Conservation (phyloP, 2,329 filamentous ascomycete genomes). For the Cladosporium sp. region DNA sequence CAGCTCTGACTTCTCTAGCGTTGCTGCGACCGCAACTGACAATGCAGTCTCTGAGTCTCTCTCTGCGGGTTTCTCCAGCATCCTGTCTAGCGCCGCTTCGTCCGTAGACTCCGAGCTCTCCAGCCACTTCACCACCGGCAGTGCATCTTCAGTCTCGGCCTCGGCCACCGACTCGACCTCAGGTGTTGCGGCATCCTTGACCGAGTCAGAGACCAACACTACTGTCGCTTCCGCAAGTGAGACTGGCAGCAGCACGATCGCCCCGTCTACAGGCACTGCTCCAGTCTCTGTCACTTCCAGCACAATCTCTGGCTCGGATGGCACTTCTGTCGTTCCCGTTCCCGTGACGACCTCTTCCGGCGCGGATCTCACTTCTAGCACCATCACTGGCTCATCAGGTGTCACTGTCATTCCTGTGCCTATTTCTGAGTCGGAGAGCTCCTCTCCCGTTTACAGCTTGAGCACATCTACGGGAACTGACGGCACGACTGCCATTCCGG, state of each 20-base stretch:
- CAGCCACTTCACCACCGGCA: slow-evolving; percentile 3
- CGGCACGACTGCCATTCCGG: slow-evolving; percentile 12
- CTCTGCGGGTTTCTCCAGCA: slow-evolving; percentile 27
- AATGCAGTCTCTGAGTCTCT: slow-evolving; percentile 23
- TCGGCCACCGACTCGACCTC: slow-evolving; percentile 16
- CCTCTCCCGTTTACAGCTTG: slow-evolving; percentile 7
- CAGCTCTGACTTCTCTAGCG: slow-evolving; percentile 25
- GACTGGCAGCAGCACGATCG: slow-evolving; percentile 4
- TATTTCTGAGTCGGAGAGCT: slow-evolving; percentile 4
- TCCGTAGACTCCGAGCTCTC: slow-evolving; percentile 22
- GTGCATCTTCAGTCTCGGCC: slow-evolving; percentile 5
- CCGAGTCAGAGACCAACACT: slow-evolving; percentile 1
- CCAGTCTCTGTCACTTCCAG: background rate
- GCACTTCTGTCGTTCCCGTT: slow-evolving; percentile 19
- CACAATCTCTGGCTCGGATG: background rate
- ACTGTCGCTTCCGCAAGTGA: background rate
- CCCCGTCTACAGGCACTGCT: slow-evolving; percentile 1
- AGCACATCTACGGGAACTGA: slow-evolving; percentile 10
- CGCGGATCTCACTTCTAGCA: slow-evolving; percentile 14
- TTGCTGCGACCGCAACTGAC: slow-evolving; percentile 27
- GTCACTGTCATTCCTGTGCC: slow-evolving; percentile 14
- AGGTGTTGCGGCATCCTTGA: background rate
- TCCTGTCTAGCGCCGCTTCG: slow-evolving; percentile 27
- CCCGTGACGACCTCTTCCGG: slow-evolving; percentile 18
- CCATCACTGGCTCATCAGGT: slow-evolving; percentile 15